Evolutionary conservation across 2,329 filamentous ascomycete genomes (phyloP).

Genomic region (Hypomyces rosellus): DNA sequence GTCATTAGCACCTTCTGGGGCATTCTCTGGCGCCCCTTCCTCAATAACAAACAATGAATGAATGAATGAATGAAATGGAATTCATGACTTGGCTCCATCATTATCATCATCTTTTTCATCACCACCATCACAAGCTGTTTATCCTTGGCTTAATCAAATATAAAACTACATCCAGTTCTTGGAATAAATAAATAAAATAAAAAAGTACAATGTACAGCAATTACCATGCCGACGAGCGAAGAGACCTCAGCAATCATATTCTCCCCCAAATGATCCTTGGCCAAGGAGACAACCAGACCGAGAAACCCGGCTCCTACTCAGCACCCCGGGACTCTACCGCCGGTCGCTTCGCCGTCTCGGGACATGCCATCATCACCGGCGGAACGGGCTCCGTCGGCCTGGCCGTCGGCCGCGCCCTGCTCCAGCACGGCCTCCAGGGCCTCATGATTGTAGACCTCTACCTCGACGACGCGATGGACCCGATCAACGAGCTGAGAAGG

Average conservation of each 20-base stretch:
- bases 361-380: conserved; percentile 41
- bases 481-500: conserved; percentile 6
- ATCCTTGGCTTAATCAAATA: background rate
- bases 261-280: conserved; percentile 23
- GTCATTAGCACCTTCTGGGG: too few species aligned
- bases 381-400: conserved; percentile 27
- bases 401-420: conserved; percentile 56
- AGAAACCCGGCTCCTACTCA: background rate
- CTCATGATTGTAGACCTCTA: conserved; percentile 57
- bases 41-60: too few species aligned
- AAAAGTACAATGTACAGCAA: background rate
- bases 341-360: conserved; percentile 26
- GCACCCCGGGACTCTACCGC: conserved; percentile 10
- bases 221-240: conserved; percentile 11
- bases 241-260: conserved; percentile 18
- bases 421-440: conserved; percentile 59
- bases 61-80: too few species aligned
- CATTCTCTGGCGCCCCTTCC: too few species aligned
- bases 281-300: conserved; percentile 5
- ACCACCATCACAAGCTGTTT: too few species aligned
- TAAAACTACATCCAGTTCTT: too few species aligned
- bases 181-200: too few species aligned
- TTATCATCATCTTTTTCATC: too few species aligned
- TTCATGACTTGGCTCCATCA: too few species aligned
- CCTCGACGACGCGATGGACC: conserved; percentile 30